Evolutionary conservation across 768 basidiomycete species (phyloP).

Genomic region (Hemileccinum impolitum): DNA sequence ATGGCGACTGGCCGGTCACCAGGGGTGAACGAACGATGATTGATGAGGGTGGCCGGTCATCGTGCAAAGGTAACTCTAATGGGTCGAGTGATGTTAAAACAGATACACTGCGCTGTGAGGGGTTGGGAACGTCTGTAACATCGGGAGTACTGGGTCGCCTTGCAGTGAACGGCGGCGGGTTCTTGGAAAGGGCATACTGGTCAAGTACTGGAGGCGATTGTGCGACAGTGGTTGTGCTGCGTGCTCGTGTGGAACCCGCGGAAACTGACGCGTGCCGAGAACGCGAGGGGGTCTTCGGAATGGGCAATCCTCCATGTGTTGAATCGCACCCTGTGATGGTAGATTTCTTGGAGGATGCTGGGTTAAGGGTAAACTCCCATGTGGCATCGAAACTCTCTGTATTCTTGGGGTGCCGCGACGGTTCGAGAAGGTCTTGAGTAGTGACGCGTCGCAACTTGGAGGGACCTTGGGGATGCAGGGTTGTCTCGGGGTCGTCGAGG

Average conservation of each 20-base stretch:
- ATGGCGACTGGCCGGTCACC: constrained; percentile 1
- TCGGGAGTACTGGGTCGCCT: constrained; percentile 1
- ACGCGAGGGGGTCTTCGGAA: constrained; percentile 19
- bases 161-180: neutral
- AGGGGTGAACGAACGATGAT: constrained; percentile 22
- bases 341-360: constrained; percentile 9
- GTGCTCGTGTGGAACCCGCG: constrained; percentile 13
- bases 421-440: constrained; percentile 25
- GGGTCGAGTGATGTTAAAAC: constrained; percentile 11
- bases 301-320: neutral
- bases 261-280: constrained; percentile 19
- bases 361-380: constrained; percentile 2
- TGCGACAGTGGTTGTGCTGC: constrained; percentile 12
- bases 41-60: constrained; percentile 18
- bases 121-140: neutral
- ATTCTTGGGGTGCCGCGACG: constrained; percentile 10
- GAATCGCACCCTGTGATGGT: constrained; percentile 5
- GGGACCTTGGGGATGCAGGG: constrained; percentile 2
- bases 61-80: constrained; percentile 10
- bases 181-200: constrained; percentile 3
- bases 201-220: constrained; percentile 7
- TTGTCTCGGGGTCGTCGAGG: constrained; percentile 13
- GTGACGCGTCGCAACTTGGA: constrained; percentile 14
- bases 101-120: constrained; percentile 1
- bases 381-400: constrained; percentile 4